A percentile compares a stretch with the other conserved stretches of the same genome.
These are phyloP conservation scores for Musa beccarii DNA, from an alignment of 176 grass and related monocot species.

Conservation along the genomic window DNA sequence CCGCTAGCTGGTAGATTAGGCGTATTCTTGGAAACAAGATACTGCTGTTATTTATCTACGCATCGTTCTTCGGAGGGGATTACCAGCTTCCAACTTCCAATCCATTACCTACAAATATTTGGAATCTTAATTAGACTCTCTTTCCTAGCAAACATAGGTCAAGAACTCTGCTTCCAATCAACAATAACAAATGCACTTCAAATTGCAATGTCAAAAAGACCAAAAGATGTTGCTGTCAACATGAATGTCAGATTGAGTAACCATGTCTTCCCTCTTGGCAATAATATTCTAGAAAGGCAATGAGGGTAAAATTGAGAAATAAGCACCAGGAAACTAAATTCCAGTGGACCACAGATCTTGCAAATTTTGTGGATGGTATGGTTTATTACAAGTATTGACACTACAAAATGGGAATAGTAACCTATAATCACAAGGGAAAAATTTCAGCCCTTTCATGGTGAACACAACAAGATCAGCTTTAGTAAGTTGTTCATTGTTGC, in stretches of 20 bases:
- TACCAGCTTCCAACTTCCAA: constrained; percentile 53
- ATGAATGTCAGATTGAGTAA: not conserved
- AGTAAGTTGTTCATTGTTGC: too few species aligned
- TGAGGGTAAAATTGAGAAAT: not conserved
- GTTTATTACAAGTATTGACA: not conserved
- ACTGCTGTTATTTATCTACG: not conserved
- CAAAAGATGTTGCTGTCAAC: not conserved
- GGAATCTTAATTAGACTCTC: constrained; percentile 1
- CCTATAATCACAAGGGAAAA: too few species aligned
- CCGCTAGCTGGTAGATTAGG: too few species aligned
- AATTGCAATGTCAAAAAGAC: not conserved
- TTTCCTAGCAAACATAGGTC: not conserved
- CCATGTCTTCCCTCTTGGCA: not conserved
- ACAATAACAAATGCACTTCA: not conserved
- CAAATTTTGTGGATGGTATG: not conserved
- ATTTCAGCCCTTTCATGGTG: too few species aligned
- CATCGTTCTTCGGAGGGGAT: not conserved
- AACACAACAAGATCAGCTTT: too few species aligned
- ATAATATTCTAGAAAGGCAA: not conserved
- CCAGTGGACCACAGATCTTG: not conserved
- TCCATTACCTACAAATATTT: constrained; percentile 55
- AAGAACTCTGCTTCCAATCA: too few species aligned
- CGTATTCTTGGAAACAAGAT: not conserved
- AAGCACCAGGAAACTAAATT: not conserved
- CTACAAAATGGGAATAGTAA: not conserved